A percentile compares a stretch with the other conserved stretches of the same genome.
phyloP scores from a whole-genome alignment of 495 filamentous ascomycete species.

The Oleoguttula mirabilis region DNA sequence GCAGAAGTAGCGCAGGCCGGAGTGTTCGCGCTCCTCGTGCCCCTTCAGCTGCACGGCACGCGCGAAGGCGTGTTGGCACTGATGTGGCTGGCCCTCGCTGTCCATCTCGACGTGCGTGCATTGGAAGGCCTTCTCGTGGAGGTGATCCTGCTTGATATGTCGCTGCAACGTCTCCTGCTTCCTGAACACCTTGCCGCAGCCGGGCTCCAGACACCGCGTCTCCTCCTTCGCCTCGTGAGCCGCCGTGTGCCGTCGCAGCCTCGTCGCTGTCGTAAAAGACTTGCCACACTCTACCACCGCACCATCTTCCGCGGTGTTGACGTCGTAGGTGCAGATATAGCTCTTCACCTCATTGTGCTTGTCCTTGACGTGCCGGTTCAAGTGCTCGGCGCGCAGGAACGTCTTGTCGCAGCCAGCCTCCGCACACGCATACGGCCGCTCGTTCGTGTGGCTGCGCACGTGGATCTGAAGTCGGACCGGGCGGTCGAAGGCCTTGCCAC shows the following conservation, averaged over 20 bases:
- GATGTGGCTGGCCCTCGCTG: neutral
- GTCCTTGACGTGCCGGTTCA: constrained; percentile 70
- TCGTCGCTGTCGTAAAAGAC: constrained; percentile 61
- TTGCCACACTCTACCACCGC: constrained; percentile 60
- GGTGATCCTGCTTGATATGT: constrained; percentile 64
- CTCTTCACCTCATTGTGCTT: constrained; percentile 61
- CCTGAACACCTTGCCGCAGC: constrained; percentile 68
- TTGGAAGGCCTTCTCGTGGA: constrained; percentile 44
- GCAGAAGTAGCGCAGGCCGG: constrained; percentile 57
- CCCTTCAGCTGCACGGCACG: constrained; percentile 52
- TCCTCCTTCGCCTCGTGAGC: constrained; percentile 28
- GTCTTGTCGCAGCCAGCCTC: constrained; percentile 61
- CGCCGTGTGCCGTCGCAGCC: constrained; percentile 42
- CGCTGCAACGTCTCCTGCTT: constrained; percentile 79
- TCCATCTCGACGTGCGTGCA: constrained; percentile 42
- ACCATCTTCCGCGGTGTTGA: constrained; percentile 5
- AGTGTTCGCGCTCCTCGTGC: constrained; percentile 61
- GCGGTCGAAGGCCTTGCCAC: constrained; percentile 74
- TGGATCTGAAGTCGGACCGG: constrained; percentile 71
- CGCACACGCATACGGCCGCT: constrained; percentile 59
- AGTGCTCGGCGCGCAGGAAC: constrained; percentile 70
- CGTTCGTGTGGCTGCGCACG: constrained; percentile 65
- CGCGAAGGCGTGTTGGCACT: constrained; percentile 42
- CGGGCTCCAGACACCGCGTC: constrained; percentile 52
- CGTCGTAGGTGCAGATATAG: constrained; percentile 44